Percentiles rank a stretch among this genome's conserved stretches.
Conservation (phyloP, 164 flowering plant genomes). For the Vitis vinifera region ASM3070453v1 NC_081817.1:12156001-12156500, state of each 20-base stretch:
- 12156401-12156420: slow-evolving; percentile 30
- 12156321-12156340: slow-evolving; percentile 24
- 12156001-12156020: slow-evolving; percentile 85
- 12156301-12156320: slow-evolving; percentile 13
- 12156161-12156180: background rate
- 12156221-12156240: slow-evolving; percentile 5
- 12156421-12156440: slow-evolving; percentile 27
- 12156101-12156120: slow-evolving; percentile 34
- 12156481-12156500: slow-evolving; percentile 50
- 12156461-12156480: slow-evolving; percentile 95
- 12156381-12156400: slow-evolving; percentile 21
- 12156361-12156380: slow-evolving; percentile 35
- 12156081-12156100: slow-evolving; percentile 49
- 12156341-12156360: no score
- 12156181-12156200: no score
- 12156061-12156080: slow-evolving; percentile 58
- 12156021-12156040: slow-evolving; percentile 77
- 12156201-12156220: background rate
- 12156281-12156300: slow-evolving; percentile 11
- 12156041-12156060: slow-evolving; percentile 66
- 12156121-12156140: slow-evolving; percentile 19
- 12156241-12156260: slow-evolving; percentile 7
- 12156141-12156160: slow-evolving; percentile 22
- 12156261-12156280: slow-evolving; percentile 9
- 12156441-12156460: slow-evolving; percentile 46